Evolutionary conservation across 495 filamentous ascomycete genomes (phyloP), one percentile per base, ranked within the genome.

Genomic region (Bacidia gigantensis): DNA sequence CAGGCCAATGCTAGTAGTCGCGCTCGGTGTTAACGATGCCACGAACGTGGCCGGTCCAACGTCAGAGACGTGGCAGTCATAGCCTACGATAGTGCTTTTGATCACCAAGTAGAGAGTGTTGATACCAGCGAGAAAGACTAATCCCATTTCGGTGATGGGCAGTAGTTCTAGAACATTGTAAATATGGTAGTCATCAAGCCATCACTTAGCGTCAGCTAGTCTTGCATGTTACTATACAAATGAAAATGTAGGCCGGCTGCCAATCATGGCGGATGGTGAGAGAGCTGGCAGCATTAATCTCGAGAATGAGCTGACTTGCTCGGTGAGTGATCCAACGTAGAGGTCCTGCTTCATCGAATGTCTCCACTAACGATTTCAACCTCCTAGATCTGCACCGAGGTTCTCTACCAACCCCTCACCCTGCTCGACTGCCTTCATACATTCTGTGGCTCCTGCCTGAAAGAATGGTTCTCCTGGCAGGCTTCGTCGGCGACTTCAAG

Each of bases 361-460:
- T 29, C 24, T 39, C 40, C 50, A 46, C 55, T 50, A 17, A 49
- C 17, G 55, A 46, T 35, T 5, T 35, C 14, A 35, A n/a, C 29
- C 14, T 14, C 25, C 41, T 26, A 96, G 90, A 96, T 98, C 58
- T 98, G 92, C 68, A 89, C 89, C 53, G 92, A 98, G 62, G 74
- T 97, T 49, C 85, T 98, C 55, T 94, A 87, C 71, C 86, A 95
- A 64, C 92, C 92, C 18, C 79, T 97, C 54, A 95, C 89, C 26
- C 84, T 96, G 54, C 86, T 98, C 63, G 87, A 97, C 72, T 98
- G 92, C 65, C 81, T 98, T 1, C 92, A 98, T 70, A 94, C 89
- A 35, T 97, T 92, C 69, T 97, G 92, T 70, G 92, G 87, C 52
- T 83, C 85, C 25, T 98, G 92, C 63, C 65, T 96, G 54, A 94